Percentiles rank a stretch among this genome's conserved stretches.
Conservation (phyloP, 2,329 filamentous ascomycete genomes). For the Fusarium solani-melongenae region DNA sequence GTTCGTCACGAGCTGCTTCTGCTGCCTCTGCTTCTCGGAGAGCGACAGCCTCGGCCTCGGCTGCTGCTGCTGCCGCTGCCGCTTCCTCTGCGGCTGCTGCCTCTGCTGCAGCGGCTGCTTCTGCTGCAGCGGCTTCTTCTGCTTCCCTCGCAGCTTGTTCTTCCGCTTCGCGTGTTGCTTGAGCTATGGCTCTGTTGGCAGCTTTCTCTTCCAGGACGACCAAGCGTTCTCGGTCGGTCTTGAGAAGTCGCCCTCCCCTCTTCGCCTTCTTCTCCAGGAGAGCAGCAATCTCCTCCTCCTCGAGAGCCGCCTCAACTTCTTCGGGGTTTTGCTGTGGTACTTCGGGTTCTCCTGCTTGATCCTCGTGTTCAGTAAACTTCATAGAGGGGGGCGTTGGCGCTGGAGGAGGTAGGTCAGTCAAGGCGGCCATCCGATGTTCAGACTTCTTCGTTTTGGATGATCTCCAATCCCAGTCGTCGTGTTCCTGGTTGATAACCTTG, state of each 20-base stretch:
- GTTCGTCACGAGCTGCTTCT: slow-evolving; percentile 35
- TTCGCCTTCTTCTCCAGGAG: slow-evolving; percentile 55
- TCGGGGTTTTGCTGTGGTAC: slow-evolving; percentile 34
- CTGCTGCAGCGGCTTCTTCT: slow-evolving; percentile 18
- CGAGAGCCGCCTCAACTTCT: slow-evolving; percentile 35
- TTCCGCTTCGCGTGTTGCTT: slow-evolving; percentile 43
- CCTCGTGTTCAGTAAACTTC: slow-evolving; percentile 55
- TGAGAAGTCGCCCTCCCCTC: slow-evolving; percentile 35
- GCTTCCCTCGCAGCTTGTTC: slow-evolving; percentile 25
- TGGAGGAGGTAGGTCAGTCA: slow-evolving; percentile 58
- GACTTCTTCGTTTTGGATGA: slow-evolving; percentile 58
- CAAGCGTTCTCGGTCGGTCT: slow-evolving; percentile 36
- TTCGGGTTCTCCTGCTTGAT: slow-evolving; percentile 47
- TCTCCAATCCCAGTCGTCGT: slow-evolving; percentile 57
- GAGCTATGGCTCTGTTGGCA: slow-evolving; percentile 39
- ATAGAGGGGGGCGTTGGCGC: slow-evolving; percentile 60
- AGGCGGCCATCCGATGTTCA: slow-evolving; percentile 52
- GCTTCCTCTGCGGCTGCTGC: slow-evolving; percentile 31
- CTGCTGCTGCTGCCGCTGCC: slow-evolving; percentile 16
- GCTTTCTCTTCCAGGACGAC: slow-evolving; percentile 35
- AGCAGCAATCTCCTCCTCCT: slow-evolving; percentile 49
- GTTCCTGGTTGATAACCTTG: slow-evolving; percentile 57
- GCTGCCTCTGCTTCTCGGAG: slow-evolving; percentile 47
- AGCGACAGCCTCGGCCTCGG: slow-evolving; percentile 36
- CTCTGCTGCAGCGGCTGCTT: slow-evolving; percentile 41